Percentiles rank a stretch among this genome's conserved stretches.
Conservation (phyloP, 2,329 filamentous ascomycete genomes). For the Dactylellina parvicollis region DNA sequence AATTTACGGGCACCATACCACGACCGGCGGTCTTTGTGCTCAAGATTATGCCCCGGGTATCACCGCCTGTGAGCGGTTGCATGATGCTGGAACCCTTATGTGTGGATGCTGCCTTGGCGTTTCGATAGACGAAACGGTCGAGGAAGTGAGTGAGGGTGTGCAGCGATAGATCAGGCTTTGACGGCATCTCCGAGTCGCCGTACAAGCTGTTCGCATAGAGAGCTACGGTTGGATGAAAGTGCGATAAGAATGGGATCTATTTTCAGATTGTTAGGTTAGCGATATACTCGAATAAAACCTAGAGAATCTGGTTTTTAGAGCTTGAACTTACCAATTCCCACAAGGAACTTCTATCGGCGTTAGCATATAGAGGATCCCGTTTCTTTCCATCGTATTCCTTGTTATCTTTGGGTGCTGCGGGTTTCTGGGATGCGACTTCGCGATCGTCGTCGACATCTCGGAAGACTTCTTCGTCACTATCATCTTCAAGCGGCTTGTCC, state of each 20-base stretch:
- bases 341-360: slow-evolving; percentile 89
- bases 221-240: slow-evolving; percentile 93
- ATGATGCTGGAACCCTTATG: slow-evolving; percentile 88
- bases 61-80: slow-evolving; percentile 80
- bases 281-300: background rate
- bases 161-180: slow-evolving; percentile 88
- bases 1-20: slow-evolving; percentile 76
- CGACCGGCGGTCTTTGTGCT: slow-evolving; percentile 63
- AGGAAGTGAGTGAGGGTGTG: slow-evolving; percentile 95
- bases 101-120: slow-evolving; percentile 76
- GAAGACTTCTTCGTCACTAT: slow-evolving; percentile 77
- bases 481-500: slow-evolving; percentile 80
- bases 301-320: background rate
- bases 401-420: slow-evolving; percentile 54
- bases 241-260: slow-evolving; percentile 73
- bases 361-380: slow-evolving; percentile 82
- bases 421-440: slow-evolving; percentile 59
- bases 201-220: slow-evolving; percentile 81
- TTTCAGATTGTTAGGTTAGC: background rate
- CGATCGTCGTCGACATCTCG: slow-evolving; percentile 71
- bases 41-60: slow-evolving; percentile 71
- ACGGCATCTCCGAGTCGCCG: slow-evolving; percentile 74
- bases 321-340: slow-evolving; percentile 80
- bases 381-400: slow-evolving; percentile 83
- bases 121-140: slow-evolving; percentile 98